Conservation (phyloP, 2,329 filamentous ascomycete species). For the Fusarium drepaniforme region DNA sequence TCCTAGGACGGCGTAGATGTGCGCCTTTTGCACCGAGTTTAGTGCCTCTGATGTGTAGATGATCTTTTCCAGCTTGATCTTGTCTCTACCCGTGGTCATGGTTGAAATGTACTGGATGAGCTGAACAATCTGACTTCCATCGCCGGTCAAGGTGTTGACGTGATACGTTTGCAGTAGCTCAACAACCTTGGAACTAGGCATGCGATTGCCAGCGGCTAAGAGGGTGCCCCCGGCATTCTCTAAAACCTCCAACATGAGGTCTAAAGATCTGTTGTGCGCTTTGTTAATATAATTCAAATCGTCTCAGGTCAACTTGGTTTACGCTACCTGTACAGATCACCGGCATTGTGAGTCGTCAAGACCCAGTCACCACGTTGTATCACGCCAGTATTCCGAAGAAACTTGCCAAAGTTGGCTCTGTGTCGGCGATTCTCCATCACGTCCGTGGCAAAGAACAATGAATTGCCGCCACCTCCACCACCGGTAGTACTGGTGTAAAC, state of each 20-base stretch:
- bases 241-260: constrained; percentile 54
- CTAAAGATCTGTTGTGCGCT: constrained; percentile 46
- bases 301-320: rapidly evolving
- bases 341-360: constrained; percentile 51
- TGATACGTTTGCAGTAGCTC: constrained; percentile 47
- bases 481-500: constrained; percentile 57
- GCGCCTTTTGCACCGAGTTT: constrained; percentile 46
- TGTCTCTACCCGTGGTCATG: constrained; percentile 32
- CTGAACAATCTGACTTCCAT: constrained; percentile 53
- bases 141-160: constrained; percentile 54
- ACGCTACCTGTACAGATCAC: constrained; percentile 53
- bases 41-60: constrained; percentile 60
- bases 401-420: constrained; percentile 48
- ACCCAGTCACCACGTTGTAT: constrained; percentile 54
- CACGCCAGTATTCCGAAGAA: constrained; percentile 47
- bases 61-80: constrained; percentile 53
- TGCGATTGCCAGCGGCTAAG: constrained; percentile 50
- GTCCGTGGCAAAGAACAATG: constrained; percentile 56
- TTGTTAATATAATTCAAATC: neutral
- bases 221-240: constrained; percentile 57
- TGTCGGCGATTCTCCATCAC: constrained; percentile 56
- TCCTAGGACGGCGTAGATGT: constrained; percentile 47
- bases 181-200: constrained; percentile 42
- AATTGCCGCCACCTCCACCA: constrained; percentile 49
- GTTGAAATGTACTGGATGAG: constrained; percentile 51